Evolutionary conservation across 148 eudicot genomes (phyloP).

Genomic region (Amaranthus cruentus): DNA sequence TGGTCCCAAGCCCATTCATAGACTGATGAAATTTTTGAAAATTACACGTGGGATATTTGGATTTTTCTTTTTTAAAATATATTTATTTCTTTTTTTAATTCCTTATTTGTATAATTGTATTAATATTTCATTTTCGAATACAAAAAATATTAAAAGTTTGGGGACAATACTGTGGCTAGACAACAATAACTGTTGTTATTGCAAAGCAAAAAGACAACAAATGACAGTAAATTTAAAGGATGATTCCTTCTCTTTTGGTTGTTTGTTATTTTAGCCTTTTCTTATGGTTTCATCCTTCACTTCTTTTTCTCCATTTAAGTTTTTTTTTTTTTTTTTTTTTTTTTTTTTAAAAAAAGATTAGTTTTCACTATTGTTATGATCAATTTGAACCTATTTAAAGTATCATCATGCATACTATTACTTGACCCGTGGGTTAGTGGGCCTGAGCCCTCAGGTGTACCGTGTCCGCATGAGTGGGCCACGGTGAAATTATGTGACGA

Average conservation of each 20-base stretch:
- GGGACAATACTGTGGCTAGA: slow-evolving; percentile 29
- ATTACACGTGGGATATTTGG: slow-evolving; percentile 22
- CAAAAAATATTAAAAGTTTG: slow-evolving; percentile 7
- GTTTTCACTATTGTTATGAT: no score
- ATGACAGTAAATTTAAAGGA: slow-evolving; percentile 7
- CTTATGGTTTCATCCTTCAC: background rate
- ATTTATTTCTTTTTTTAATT: background rate
- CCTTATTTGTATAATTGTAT: background rate
- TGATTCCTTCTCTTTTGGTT: slow-evolving; percentile 17
- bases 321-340: background rate
- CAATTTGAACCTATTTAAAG: no score
- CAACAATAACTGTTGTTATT: slow-evolving; percentile 23
- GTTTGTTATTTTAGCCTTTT: background rate
- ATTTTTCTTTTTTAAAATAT: background rate
- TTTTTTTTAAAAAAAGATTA: background rate
- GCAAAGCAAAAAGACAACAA: slow-evolving; percentile 21
- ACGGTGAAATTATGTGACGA: no score
- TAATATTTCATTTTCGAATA: background rate
- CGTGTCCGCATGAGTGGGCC: no score
- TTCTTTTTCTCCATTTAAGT: background rate
- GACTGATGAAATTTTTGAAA: background rate
- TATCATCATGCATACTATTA: no score
- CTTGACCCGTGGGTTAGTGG: no score
- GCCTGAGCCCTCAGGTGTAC: no score
- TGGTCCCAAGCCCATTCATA: slow-evolving; percentile 11